Evolutionary conservation across 495 filamentous ascomycete genomes (phyloP), one percentile per base, ranked within the genome.

Genomic region (Hypoxylon perforatum): DNA sequence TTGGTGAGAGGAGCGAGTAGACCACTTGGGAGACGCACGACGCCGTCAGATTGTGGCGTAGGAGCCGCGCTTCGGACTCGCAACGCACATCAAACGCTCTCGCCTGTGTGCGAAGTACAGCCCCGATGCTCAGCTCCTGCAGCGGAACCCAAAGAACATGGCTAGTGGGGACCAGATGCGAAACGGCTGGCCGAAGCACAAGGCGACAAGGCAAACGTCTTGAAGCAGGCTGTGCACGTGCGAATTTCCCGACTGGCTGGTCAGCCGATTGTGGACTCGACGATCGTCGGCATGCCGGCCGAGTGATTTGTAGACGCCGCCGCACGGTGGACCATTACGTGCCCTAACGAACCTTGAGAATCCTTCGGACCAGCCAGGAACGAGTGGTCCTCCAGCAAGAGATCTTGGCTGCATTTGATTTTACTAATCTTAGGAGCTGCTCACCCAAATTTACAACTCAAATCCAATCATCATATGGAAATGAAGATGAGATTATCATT

Each of bases 221-320:
- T 14, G 25, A 5, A 36, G 12, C 4, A 33, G 21, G 18, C 14
- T 18, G 39, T 39, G 44, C 53, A 64, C 53, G 39, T 45, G 39
- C 58, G 47, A 58, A 47, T 18, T 44, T 41, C 39, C 53, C 61
- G 46, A 58, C 35, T 58, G 53, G 47, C 39, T 65, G 47, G 53
- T 50, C 46, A 18, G 36, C 15, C 51, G 14, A 22, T n/a, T 14
- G 39, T 41, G 36, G 47, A 21, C 35, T 57, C 23, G 47, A 36
- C 7, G 36, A 57, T 25, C 41, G 7, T 19, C 41, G 41, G 41
- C 4, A 21, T 44, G 41, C 41, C 17, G 41, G 17, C 38, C 12
- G 38, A 41, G 38, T 1, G 14, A n/a, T n/a, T 10, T 44, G 17
- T 19, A 21, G n/a, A 44, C 30, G 30, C 30, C 30, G 30, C 8